Evolutionary conservation across 2,329 filamentous ascomycete species (phyloP), one percentile per base, ranked within the genome.

Genomic region (Exophiala dermatitidis): DNA sequence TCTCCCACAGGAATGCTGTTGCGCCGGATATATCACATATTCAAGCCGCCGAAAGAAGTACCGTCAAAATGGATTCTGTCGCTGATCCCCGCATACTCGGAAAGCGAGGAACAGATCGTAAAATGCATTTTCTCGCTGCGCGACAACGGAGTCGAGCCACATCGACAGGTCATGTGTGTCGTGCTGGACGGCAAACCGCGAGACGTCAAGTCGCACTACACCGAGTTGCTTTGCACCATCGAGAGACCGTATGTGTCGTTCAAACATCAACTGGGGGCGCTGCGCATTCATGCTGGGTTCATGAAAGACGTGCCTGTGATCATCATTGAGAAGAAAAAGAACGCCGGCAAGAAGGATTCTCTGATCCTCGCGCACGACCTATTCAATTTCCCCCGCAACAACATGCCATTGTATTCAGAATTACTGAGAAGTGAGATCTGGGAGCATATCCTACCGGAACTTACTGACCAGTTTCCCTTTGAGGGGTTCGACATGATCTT

Each of bases 291-390:
- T 34, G 50, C 50, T 10, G 53, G 53, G 29, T 53, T 48, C 50
- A 48, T 52, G 31, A 40, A 43, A 4, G 38, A 49, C 26, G 47
- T 46, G 12, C 48, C 49, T 12, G 41, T 52, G 26, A 49, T 56
- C 33, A 26, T 52, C 9, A 46, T 56, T 7, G 38, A 53, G 46
- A 56, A 56, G 50, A 41, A 46, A 9, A 52, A 38, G 34, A 56
- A 56, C 26, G 50, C 43, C 5, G 53, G 53, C 19, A 56, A 56
- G 41, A 56, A 56, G 40, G 53, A 56, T 34, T 52, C 48, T 8
- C 40, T 56, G 9, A 56, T 56, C 19, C 45, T 56, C 4, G 49
- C 43, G 4, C 50, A 52, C 29, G 53, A 56, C 28, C 38, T 56
- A 19, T 56, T 56, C 53, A 56, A 56, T 19, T 49, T 45, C 37